Percentiles rank a stretch among this genome's conserved stretches.
Conservation (phyloP, 345 rosid genomes). For the Sapria himalayana region DNA sequence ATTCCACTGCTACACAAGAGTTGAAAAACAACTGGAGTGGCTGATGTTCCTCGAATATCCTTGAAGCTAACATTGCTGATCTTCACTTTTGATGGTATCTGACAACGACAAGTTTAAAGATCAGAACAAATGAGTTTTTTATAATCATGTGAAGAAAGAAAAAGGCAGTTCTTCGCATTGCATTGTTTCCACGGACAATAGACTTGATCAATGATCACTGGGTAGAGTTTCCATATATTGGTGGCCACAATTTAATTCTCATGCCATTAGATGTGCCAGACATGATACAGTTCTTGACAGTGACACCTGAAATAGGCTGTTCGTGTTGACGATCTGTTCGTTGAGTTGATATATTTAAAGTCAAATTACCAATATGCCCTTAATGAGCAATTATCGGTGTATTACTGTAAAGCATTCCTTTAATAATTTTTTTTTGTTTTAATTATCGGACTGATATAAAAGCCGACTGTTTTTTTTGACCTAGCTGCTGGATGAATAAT, state of each 20-base stretch:
- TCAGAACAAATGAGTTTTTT: too few species aligned
- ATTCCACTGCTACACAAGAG: conserved; percentile 25
- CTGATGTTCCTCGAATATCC: conserved; percentile 25
- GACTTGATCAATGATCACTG: background rate
- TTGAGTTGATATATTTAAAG: too few species aligned
- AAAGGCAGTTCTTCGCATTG: conserved; percentile 5
- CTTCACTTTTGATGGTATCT: conserved; percentile 21
- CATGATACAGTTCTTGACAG: conserved; percentile 16
- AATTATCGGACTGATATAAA: too few species aligned
- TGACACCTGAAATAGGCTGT: conserved; percentile 16
- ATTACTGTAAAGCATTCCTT: too few species aligned
- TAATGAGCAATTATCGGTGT: too few species aligned
- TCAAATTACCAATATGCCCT: too few species aligned
- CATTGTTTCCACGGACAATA: conserved; percentile 10
- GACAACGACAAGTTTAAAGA: background rate
- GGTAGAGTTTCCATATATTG: background rate
- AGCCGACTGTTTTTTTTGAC: too few species aligned
- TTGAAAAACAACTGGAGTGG: conserved; percentile 19
- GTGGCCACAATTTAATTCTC: conserved; percentile 47
- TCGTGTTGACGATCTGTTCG: too few species aligned
- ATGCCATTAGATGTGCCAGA: conserved; percentile 18
- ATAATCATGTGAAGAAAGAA: conserved; percentile 1
- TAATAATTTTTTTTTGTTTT: too few species aligned
- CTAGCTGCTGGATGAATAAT: too few species aligned
- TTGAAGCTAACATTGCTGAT: conserved; percentile 27